phyloP scores from a whole-genome alignment of 1,139 yeast genomes.

The Casaregolazyma lundiana region DNA sequence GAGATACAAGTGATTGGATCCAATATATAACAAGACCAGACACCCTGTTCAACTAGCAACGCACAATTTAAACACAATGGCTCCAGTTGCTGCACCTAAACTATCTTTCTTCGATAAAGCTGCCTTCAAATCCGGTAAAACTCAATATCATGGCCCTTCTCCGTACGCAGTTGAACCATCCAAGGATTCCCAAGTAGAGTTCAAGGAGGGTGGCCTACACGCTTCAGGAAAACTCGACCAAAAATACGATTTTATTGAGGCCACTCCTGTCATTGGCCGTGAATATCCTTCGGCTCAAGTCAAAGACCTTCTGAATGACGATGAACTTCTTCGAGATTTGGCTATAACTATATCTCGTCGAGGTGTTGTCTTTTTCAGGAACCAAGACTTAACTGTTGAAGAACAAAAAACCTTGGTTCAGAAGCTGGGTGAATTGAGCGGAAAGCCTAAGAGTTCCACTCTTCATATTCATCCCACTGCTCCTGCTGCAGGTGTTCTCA shows the following conservation, averaged over 20 bases:
- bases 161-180: constrained; percentile 24
- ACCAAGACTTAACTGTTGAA: constrained; percentile 55
- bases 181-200: constrained; percentile 18
- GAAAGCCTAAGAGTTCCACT: constrained; percentile 64
- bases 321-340: constrained; percentile 45
- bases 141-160: constrained; percentile 22
- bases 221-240: constrained; percentile 23
- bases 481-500: constrained; percentile 29
- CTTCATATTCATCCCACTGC: constrained; percentile 43
- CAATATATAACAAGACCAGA: no score
- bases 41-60: no score
- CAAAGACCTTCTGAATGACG: constrained; percentile 47
- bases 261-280: constrained; percentile 32
- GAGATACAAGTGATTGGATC: no score
- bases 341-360: constrained; percentile 61
- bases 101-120: constrained; percentile 7
- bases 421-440: constrained; percentile 59
- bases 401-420: constrained; percentile 50
- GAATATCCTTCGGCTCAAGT: constrained; percentile 35
- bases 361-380: constrained; percentile 64
- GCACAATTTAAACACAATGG: no score
- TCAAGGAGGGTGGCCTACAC: constrained; percentile 18
- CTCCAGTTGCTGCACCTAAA: constrained; percentile 4
- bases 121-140: constrained; percentile 17
- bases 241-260: constrained; percentile 27